These are phyloP conservation scores for Mucor lusitanicus DNA, from an alignment of 371 early-diverging fungal species.

Conservation along the genomic window DNA sequence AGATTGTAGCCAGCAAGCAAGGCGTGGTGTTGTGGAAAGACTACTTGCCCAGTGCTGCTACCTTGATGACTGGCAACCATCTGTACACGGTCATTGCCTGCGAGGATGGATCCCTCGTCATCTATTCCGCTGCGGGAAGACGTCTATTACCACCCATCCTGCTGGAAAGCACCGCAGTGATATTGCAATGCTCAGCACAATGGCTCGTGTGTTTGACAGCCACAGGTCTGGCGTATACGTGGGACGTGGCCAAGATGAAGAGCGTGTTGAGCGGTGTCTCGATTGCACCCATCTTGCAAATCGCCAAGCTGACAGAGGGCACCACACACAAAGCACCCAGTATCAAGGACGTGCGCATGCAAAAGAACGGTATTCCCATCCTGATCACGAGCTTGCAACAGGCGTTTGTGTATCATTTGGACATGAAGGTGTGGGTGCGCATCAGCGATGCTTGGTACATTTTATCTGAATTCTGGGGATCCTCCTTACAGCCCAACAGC, in stretches of 20 bases:
- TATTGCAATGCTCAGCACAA: slow-evolving; percentile 55
- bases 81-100: slow-evolving; percentile 64
- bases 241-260: slow-evolving; percentile 61
- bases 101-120: slow-evolving; percentile 69
- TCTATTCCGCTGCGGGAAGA: slow-evolving; percentile 71
- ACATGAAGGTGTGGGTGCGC: slow-evolving; percentile 75
- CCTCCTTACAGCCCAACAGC: neutral
- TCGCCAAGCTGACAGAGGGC: slow-evolving; percentile 37
- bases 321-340: slow-evolving; percentile 42
- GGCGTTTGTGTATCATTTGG: slow-evolving; percentile 71
- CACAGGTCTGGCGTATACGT: slow-evolving; percentile 64
- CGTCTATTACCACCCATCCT: slow-evolving; percentile 69
- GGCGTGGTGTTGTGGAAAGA: slow-evolving; percentile 63
- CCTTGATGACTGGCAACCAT: slow-evolving; percentile 63
- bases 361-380: slow-evolving; percentile 70
- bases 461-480: slow-evolving; percentile 59
- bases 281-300: slow-evolving; percentile 59
- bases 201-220: slow-evolving; percentile 71
- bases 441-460: slow-evolving; percentile 68
- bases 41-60: slow-evolving; percentile 57
- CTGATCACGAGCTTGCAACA: slow-evolving; percentile 72
- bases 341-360: slow-evolving; percentile 62
- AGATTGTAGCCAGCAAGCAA: slow-evolving; percentile 46
- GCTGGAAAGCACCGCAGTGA: slow-evolving; percentile 67
- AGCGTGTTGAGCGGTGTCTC: slow-evolving; percentile 55